phyloP scores from a whole-genome alignment of 208 protist genomes.

The Trypanosoma vivax region DNA sequence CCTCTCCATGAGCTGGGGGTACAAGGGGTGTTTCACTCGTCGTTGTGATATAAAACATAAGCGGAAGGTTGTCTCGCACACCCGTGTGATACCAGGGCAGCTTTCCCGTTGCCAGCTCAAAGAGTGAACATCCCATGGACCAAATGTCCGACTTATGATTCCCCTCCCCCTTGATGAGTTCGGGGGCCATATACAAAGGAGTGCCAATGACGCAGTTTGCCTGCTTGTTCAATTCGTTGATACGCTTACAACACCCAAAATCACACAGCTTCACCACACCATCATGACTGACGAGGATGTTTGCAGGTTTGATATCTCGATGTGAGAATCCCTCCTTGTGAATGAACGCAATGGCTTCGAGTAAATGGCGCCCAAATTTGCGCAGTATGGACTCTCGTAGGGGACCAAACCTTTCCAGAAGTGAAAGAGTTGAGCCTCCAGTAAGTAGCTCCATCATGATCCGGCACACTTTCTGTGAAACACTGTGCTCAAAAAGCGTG shows the following conservation, averaged over 20 bases:
- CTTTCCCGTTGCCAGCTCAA: conserved; percentile 78
- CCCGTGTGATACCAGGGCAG: conserved; percentile 82
- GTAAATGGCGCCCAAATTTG: conserved; percentile 56
- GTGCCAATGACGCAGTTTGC: conserved; percentile 85
- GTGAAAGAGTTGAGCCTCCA: conserved; percentile 71
- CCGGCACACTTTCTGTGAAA: conserved; percentile 77
- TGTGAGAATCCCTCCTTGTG: conserved; percentile 87
- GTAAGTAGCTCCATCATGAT: conserved; percentile 87
- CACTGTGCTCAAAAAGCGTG: conserved; percentile 81
- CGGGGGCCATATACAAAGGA: conserved; percentile 87
- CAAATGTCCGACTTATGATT: conserved; percentile 86
- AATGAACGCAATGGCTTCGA: conserved; percentile 81
- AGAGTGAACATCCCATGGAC: conserved; percentile 83
- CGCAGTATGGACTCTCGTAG: conserved; percentile 75
- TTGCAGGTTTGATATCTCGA: conserved; percentile 89
- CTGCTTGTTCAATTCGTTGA: conserved; percentile 77
- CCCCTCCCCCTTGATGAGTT: conserved; percentile 81
- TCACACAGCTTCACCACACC: conserved; percentile 89
- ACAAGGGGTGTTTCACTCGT: conserved; percentile 74
- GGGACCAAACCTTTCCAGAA: conserved; percentile 77
- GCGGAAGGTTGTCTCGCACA: conserved; percentile 65
- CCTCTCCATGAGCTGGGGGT: conserved; percentile 33
- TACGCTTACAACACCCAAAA: conserved; percentile 88
- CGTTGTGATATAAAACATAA: conserved; percentile 89
- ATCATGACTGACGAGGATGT: conserved; percentile 80